Percentiles rank a stretch among this genome's conserved stretches.
Evolutionary conservation across 768 basidiomycete genomes (phyloP).

Genomic region (Lepiota subincarnata): DNA sequence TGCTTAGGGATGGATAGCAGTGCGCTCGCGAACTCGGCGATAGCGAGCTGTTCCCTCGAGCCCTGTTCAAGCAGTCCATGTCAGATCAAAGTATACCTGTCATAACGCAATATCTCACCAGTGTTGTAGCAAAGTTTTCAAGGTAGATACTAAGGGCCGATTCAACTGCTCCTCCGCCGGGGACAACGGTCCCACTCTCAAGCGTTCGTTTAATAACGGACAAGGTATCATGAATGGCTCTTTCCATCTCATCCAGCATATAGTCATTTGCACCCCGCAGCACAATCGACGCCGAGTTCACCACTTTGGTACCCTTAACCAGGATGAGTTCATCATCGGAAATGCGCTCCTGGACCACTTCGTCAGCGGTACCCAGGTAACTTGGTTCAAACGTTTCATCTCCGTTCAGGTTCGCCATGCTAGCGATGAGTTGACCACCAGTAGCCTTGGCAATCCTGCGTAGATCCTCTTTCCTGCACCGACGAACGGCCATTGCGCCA

Average conservation of each 20-base stretch:
- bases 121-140: conserved; percentile 97
- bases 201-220: conserved; percentile 96
- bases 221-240: conserved; percentile 89
- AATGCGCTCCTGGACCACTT: conserved; percentile 95
- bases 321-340: conserved; percentile 98
- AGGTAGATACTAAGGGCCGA: conserved; percentile 95
- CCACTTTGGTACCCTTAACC: conserved; percentile 96
- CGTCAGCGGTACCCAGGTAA: conserved; percentile 89
- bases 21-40: conserved; percentile 96
- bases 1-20: conserved; percentile 95
- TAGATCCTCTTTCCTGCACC: conserved; percentile 97
- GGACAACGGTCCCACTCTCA: conserved; percentile 93
- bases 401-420: conserved; percentile 93
- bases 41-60: conserved; percentile 95
- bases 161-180: conserved; percentile 97
- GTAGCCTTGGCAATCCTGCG: conserved; percentile 96
- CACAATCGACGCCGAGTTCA: conserved; percentile 89
- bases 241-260: conserved; percentile 99
- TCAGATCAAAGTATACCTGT: not conserved
- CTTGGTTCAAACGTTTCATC: conserved; percentile 96
- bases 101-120: conserved; percentile 52
- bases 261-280: conserved; percentile 98
- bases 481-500: conserved; percentile 96
- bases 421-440: conserved; percentile 89
- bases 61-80: conserved; percentile 50